Base-by-base conservation (phyloP, 495 filamentous ascomycete genomes). In the Penicillium arizonense region DNA sequence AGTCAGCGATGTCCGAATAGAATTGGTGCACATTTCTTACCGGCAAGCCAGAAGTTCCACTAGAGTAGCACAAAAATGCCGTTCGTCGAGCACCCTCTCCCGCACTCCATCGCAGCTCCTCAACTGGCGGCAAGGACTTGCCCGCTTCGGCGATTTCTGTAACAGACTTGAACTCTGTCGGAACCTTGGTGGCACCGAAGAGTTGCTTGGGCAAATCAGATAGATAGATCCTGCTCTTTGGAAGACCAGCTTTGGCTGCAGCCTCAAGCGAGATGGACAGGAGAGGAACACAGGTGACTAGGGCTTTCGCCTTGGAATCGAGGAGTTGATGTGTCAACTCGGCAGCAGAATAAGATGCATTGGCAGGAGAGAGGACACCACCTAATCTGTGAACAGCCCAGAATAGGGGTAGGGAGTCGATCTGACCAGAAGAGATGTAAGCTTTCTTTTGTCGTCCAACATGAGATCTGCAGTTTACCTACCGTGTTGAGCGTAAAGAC, bases 41-140 rank as follows among this genome's bases (percentile, higher is more conserved):
- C 33, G 91, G 91, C 41, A 96, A 68, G 8, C 91, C 91, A 32
- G 90, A 94, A 11, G 91, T 96, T 16, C 91, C 91, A 67, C 87
- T 91, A 0, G 89, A 94, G 67, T 92, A 96, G 76, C 91, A 96
- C 23, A 96, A 74, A 65, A 89, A 96, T 0, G 91, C 91, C 11
- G 83, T 83, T 45, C 89, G 86, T 33, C 84, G 82, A 18, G 82
- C 82, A 8, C 87, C 90, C 54, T 95, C 86, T 2, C 91, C 90
- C 47, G 83, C 78, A 6, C 72, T 58, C 89, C 89, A 96, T 45
- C 71, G 76, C 58, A 92, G 64, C 6, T 75, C 74, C 52, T 90
- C 87, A 7, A 92, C 61, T 7, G 78, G 67, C 0, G 85, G 82
- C 3, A 87, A 72, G 9, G 78, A 75, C 18, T 70, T 72, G n/a